A percentile compares a stretch with the other conserved stretches of the same genome.
phyloP scores from a whole-genome alignment of 1,284 basidiomycete species.

The Pterulicium gracile region DNA sequence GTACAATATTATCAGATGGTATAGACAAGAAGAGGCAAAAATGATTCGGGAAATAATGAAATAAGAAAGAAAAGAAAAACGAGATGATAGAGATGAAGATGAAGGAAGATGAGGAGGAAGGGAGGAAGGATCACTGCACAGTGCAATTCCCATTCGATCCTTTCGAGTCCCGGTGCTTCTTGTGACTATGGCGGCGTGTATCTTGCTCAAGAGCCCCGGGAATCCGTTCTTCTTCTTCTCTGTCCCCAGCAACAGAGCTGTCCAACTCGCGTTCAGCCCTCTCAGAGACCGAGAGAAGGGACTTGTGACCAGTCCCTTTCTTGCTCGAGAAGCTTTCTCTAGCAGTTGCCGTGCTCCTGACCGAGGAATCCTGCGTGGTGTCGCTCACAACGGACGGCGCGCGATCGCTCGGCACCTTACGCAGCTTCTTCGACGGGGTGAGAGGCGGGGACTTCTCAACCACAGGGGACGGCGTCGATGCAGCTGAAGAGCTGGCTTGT shows the following conservation, averaged over 20 bases:
- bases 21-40: neutral
- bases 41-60: neutral
- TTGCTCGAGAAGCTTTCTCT: neutral
- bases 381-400: neutral
- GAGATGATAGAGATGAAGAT: neutral
- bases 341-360: constrained; percentile 1
- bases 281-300: neutral
- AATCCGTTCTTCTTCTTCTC: neutral
- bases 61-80: neutral
- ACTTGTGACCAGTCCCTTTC: neutral
- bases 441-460: neutral
- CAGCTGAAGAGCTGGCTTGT: neutral
- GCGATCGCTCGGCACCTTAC: neutral
- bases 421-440: neutral
- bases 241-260: neutral
- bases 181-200: neutral
- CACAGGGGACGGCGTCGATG: neutral
- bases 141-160: neutral
- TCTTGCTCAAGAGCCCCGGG: neutral
- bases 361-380: neutral
- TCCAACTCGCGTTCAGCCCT: neutral
- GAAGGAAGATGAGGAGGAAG: neutral
- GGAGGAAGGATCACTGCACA: neutral
- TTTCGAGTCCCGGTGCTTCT: neutral
- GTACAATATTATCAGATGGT: too few relatives aligned